A percentile compares a stretch with the other conserved stretches of the same genome.
phyloP scores from a whole-genome alignment of 176 grass and related monocot species.

The Canna indica region DNA sequence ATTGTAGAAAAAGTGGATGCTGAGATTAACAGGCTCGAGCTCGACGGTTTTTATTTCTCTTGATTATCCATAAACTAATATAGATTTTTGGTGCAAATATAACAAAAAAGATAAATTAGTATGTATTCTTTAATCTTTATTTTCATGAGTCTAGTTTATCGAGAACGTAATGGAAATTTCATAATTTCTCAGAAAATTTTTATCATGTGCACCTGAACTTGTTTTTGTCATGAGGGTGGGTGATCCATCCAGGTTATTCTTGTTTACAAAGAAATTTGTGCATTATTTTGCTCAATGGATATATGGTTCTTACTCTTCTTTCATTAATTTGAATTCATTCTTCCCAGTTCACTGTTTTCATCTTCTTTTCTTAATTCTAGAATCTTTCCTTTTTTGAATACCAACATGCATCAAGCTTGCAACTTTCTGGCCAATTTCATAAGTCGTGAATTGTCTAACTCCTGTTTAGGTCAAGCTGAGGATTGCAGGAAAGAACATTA shows the following conservation, averaged over 20 bases:
- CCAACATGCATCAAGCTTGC: not conserved
- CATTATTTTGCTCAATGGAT: not conserved
- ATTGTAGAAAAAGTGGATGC: too few relatives aligned
- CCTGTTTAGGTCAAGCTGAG: constrained; percentile 68
- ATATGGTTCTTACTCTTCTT: not conserved
- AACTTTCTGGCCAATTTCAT: not conserved
- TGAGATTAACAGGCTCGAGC: too few relatives aligned
- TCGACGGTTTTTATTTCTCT: too few relatives aligned
- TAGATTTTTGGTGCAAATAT: too few relatives aligned
- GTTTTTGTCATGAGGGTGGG: not conserved
- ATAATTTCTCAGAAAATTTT: not conserved
- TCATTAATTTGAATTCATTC: not conserved
- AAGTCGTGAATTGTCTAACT: not conserved
- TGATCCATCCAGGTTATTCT: not conserved
- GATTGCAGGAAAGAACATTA: constrained; percentile 71
- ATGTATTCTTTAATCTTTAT: too few relatives aligned
- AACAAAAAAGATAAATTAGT: too few relatives aligned
- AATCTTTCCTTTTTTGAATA: not conserved
- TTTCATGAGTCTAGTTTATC: too few relatives aligned
- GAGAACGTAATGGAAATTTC: not conserved
- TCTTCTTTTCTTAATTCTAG: not conserved
- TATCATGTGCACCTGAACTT: too few relatives aligned
- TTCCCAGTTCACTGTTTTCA: not conserved
- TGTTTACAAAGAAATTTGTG: not conserved
- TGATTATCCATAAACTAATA: too few relatives aligned